A percentile compares a stretch with the other conserved stretches of the same genome.
Conservation (phyloP, 768 basidiomycete genomes). For the Auriscalpium vulgare region DNA sequence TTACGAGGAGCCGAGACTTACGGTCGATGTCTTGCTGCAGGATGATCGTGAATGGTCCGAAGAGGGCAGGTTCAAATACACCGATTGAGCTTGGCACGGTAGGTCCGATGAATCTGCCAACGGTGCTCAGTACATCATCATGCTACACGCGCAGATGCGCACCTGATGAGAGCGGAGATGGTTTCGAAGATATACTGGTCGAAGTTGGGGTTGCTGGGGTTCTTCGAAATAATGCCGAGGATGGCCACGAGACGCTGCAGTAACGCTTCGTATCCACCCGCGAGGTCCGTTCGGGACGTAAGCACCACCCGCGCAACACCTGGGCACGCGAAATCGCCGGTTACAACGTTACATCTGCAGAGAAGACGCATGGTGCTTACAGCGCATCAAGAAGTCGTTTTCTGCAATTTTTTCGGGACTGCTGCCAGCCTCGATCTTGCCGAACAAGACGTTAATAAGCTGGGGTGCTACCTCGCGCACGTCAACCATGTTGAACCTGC, state of each 20-base stretch:
- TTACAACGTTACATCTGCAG: neutral
- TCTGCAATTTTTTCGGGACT: conserved; percentile 92
- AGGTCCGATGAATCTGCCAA: conserved; percentile 66
- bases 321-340: conserved; percentile 23
- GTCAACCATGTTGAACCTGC: conserved; percentile 82
- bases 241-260: conserved; percentile 75
- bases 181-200: conserved; percentile 98
- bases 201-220: conserved; percentile 96
- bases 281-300: conserved; percentile 75
- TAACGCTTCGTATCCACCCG: conserved; percentile 54
- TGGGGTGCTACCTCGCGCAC: conserved; percentile 75
- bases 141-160: conserved; percentile 2
- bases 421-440: conserved; percentile 68
- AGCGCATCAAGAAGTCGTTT: conserved; percentile 98
- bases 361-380: conserved; percentile 36
- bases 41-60: conserved; percentile 82
- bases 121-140: neutral
- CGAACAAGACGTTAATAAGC: conserved; percentile 63
- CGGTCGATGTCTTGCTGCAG: conserved; percentile 91
- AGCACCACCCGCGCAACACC: conserved; percentile 92
- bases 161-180: conserved; percentile 90
- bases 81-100: conserved; percentile 59
- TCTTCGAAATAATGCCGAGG: conserved; percentile 83
- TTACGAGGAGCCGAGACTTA: conserved; percentile 28
- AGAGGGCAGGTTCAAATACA: conserved; percentile 73